Base-by-base conservation (phyloP, 805 yeast genomes). In the Maudiozyma serrabonitensis region DNA sequence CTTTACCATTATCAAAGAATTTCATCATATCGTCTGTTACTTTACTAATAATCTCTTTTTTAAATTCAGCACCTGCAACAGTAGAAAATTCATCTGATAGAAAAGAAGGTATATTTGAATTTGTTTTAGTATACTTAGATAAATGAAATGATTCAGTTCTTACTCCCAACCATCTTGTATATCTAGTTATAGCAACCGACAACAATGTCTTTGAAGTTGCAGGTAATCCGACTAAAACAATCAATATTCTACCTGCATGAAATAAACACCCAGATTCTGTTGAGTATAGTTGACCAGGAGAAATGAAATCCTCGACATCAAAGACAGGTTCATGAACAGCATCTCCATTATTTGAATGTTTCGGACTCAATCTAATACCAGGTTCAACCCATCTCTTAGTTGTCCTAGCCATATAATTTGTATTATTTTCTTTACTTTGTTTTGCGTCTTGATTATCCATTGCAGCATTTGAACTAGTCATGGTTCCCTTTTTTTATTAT, bases 201-300 rank as follows among this genome's bases (percentile, higher is more conserved):
- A 91, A 73, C 63, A 89, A 88, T 1, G 99, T 93, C 64, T 93
- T 93, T 2, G 98, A 97, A 45, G 98, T 76, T 1, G 96, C 98
- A 2, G 99, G 98, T 52, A 90, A 73, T 0, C 99, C 99, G 4
- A 87, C 91, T 56, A 93, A 75, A 4, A 85, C 87, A 47, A 93
- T 84, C 58, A 95, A 80, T 42, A 93, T 81, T 59, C 87, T 86
- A 3, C 99, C 99, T 4, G 99, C 98, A 61, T 93, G 98, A 70
- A 87, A 93, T 58, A 93, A 73, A 54, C 88, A 78, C 0, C 99
- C 99, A 0, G 90, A 80, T 50, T 88, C 96, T 0, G 98, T 91
- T 12, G 95, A 82, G 65, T 91, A 91, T 43, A 90, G 71, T 68
- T 91, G 99, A 0, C 95, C 97, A 1, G 97, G 96, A 2, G 93